A percentile compares a stretch with the other conserved stretches of the same genome.
phyloP scores from a whole-genome alignment of 1,139 yeast species.

The Taiozyma sp. region DNA sequence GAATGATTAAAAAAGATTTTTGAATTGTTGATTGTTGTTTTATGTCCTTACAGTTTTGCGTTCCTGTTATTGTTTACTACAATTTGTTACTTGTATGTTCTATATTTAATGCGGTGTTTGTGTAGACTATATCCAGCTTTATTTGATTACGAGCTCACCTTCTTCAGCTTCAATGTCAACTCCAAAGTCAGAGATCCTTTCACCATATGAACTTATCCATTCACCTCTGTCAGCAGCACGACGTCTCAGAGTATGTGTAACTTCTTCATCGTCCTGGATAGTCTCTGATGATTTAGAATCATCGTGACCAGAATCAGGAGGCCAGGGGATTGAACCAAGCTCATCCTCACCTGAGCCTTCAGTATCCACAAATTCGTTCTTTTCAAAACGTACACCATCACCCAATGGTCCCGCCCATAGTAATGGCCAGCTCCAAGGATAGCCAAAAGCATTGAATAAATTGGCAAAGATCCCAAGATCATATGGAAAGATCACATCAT shows the following conservation, averaged over 20 bases:
- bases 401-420: constrained; percentile 65
- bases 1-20: constrained; percentile 4
- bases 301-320: constrained; percentile 72
- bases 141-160: neutral
- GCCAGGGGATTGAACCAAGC: constrained; percentile 74
- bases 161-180: constrained; percentile 46
- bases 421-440: constrained; percentile 57
- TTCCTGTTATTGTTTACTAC: neutral
- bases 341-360: constrained; percentile 50
- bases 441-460: constrained; percentile 46
- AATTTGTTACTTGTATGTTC: neutral
- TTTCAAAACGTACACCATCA: constrained; percentile 47
- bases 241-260: constrained; percentile 24
- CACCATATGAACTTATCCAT: constrained; percentile 84
- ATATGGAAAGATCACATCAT: constrained; percentile 62
- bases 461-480: constrained; percentile 64
- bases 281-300: constrained; percentile 15
- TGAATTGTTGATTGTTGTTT: neutral
- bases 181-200: constrained; percentile 76
- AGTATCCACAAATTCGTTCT: constrained; percentile 42
- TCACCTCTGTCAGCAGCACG: constrained; percentile 31
- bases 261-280: constrained; percentile 25
- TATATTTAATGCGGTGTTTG: neutral
- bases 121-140: neutral
- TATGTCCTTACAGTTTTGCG: neutral